phyloP scores from a whole-genome alignment of 2,329 filamentous ascomycete genomes.

The Zasmidium citrigriseum region DNA sequence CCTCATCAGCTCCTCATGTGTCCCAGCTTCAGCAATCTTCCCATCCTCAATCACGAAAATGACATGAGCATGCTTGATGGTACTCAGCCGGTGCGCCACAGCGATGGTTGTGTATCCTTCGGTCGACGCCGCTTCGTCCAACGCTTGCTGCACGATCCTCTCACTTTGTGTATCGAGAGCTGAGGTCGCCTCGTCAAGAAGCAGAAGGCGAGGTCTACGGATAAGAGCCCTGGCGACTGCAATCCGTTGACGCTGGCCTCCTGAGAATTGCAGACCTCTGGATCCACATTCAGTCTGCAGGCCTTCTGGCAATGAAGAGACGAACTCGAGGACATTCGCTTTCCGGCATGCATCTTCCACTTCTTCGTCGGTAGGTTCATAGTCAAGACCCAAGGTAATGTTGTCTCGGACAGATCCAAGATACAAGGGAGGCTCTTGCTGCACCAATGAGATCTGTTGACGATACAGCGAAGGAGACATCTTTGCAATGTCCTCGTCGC shows the following conservation, averaged over 20 bases:
- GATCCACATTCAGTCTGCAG: conserved; percentile 50
- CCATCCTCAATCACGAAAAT: conserved; percentile 44
- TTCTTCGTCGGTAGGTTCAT: conserved; percentile 39
- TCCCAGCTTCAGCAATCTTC: conserved; percentile 39
- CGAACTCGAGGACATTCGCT: conserved; percentile 56
- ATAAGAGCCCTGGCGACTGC: conserved; percentile 57
- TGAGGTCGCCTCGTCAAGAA: conserved; percentile 62
- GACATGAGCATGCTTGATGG: conserved; percentile 37
- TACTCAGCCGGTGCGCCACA: conserved; percentile 43
- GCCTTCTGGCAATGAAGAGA: conserved; percentile 53
- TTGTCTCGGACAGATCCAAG: conserved; percentile 66
- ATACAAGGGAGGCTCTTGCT: conserved; percentile 73
- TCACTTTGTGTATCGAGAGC: conserved; percentile 67
- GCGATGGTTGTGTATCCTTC: conserved; percentile 41
- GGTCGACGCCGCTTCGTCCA: conserved; percentile 53
- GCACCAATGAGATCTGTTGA: conserved; percentile 66
- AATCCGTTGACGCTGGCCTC: conserved; percentile 59
- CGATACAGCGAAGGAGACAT: conserved; percentile 65
- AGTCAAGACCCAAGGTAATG: conserved; percentile 45
- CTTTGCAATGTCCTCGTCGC: conserved; percentile 59
- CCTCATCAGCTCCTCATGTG: conserved; percentile 42
- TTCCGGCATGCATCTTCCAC: conserved; percentile 50
- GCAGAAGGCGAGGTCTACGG: conserved; percentile 52
- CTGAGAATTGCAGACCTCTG: conserved; percentile 51
- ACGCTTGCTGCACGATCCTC: conserved; percentile 65